A percentile compares a stretch with the other conserved stretches of the same genome.
Conservation (phyloP, 495 filamentous ascomycete genomes). For the Bathelium albidoporum region DNA sequence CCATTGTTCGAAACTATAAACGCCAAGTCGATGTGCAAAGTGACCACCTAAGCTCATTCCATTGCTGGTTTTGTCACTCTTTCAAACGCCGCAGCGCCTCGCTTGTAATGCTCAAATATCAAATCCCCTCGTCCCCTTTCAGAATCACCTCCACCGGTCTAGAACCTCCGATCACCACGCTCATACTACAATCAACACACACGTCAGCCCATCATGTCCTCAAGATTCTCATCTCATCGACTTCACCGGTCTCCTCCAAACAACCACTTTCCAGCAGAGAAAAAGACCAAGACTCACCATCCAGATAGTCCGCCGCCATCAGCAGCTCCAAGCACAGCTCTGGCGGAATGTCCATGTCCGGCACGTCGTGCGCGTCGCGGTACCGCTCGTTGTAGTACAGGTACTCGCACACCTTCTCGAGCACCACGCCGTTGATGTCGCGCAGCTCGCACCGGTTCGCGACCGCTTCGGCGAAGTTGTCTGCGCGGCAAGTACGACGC, state of each 20-base stretch:
- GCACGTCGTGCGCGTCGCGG: conserved; percentile 61
- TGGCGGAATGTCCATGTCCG: conserved; percentile 79
- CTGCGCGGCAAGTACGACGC: conserved; percentile 29
- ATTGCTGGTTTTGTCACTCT: too few species aligned
- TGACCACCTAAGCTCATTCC: too few species aligned
- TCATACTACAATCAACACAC: background rate
- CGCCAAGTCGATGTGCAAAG: too few species aligned
- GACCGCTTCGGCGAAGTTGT: conserved; percentile 57
- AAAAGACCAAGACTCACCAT: conserved; percentile 24
- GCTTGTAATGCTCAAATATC: too few species aligned
- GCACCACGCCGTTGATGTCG: conserved; percentile 63
- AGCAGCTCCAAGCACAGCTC: conserved; percentile 72
- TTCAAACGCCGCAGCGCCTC: background rate
- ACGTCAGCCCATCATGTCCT: background rate
- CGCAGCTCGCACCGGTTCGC: conserved; percentile 56
- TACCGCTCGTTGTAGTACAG: conserved; percentile 69
- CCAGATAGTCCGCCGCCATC: conserved; percentile 70
- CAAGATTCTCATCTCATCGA: background rate
- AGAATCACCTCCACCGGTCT: too few species aligned
- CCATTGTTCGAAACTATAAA: too few species aligned
- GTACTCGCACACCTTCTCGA: conserved; percentile 89
- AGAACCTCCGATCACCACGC: too few species aligned
- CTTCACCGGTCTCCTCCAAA: background rate
- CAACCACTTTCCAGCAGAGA: too few species aligned
- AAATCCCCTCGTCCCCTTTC: background rate